Conservation (phyloP, 192 early-diverging fungal genomes). For the Backusella liffmaniae region DNA sequence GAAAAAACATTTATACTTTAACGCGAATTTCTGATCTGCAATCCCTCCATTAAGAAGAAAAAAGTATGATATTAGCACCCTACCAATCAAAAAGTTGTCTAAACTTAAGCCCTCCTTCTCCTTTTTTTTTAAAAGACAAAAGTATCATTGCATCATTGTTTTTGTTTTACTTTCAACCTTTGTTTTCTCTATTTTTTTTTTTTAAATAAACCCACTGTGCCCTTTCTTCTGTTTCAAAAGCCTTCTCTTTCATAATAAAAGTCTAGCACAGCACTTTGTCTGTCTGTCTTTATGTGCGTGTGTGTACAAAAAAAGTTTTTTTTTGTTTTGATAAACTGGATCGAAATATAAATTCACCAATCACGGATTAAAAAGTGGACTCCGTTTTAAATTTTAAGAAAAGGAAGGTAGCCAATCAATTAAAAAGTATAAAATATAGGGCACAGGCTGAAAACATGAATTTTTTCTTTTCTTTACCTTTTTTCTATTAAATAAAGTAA, state of each 20-base stretch:
- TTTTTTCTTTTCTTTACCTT: not conserved
- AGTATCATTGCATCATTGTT: not conserved
- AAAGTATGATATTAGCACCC: not conserved
- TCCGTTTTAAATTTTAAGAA: not conserved
- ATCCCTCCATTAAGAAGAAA: not conserved
- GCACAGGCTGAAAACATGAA: not conserved
- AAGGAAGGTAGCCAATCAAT: not conserved
- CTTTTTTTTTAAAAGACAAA: not conserved
- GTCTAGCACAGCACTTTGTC: not conserved
- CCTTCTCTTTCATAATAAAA: not conserved
- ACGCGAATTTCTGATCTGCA: not conserved
- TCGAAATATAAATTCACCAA: slow-evolving; percentile 3
- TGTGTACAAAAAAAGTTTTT: slow-evolving; percentile 3
- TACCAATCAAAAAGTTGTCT: not conserved
- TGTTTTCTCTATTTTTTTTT: not conserved
- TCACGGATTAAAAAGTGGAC: not conserved
- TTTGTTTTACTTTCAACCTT: not conserved
- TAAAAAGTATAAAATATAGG: not conserved
- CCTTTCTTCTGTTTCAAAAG: not conserved
- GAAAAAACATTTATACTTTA: not conserved
- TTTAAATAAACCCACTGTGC: not conserved
- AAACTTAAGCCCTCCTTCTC: not conserved
- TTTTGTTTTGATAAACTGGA: slow-evolving; percentile 7
- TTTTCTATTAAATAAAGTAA: slow-evolving; percentile 5
- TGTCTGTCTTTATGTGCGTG: not conserved